These are phyloP conservation scores for Aspergillus hortae DNA, from an alignment of 2,329 filamentous ascomycete genomes.

Conservation along the genomic window DNA sequence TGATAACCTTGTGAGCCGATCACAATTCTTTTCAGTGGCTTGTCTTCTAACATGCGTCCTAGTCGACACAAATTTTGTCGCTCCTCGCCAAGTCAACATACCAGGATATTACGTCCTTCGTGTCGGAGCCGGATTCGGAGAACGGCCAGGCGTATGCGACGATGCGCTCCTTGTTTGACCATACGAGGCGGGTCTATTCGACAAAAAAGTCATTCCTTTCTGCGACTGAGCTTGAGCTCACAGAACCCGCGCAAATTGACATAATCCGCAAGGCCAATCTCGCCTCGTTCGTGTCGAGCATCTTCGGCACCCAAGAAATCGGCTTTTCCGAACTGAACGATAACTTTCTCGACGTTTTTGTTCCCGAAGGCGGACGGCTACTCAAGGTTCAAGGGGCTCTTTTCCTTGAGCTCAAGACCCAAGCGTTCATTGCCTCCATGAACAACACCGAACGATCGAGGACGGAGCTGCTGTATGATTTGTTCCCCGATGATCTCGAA, in stretches of 20 bases:
- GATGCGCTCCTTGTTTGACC: constrained; percentile 60
- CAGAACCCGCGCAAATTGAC: constrained; percentile 52
- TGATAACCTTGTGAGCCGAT: constrained; percentile 54
- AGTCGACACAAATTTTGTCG: constrained; percentile 59
- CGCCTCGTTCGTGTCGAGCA: constrained; percentile 61
- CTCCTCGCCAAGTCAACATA: constrained; percentile 56
- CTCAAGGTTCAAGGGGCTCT: constrained; percentile 59
- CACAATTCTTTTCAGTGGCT: constrained; percentile 1
- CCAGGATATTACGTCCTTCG: constrained; percentile 55
- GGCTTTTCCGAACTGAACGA: constrained; percentile 62
- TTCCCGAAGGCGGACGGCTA: constrained; percentile 56
- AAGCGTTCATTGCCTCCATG: constrained; percentile 62
- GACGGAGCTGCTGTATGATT: constrained; percentile 55
- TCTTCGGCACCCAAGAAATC: constrained; percentile 62
- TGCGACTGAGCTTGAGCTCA: constrained; percentile 50
- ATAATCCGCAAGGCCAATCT: constrained; percentile 62
- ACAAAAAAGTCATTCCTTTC: constrained; percentile 55
- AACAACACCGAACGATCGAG: constrained; percentile 54
- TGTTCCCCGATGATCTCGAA: constrained; percentile 58
- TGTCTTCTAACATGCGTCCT: background rate
- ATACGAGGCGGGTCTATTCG: constrained; percentile 60
- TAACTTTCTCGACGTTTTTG: constrained; percentile 61
- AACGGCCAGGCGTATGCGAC: constrained; percentile 60
- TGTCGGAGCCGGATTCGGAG: constrained; percentile 53
- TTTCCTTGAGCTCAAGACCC: constrained; percentile 64